Evolutionary conservation across 306 rosid species (phyloP).

Genomic region (Prunus dulcis): DNA sequence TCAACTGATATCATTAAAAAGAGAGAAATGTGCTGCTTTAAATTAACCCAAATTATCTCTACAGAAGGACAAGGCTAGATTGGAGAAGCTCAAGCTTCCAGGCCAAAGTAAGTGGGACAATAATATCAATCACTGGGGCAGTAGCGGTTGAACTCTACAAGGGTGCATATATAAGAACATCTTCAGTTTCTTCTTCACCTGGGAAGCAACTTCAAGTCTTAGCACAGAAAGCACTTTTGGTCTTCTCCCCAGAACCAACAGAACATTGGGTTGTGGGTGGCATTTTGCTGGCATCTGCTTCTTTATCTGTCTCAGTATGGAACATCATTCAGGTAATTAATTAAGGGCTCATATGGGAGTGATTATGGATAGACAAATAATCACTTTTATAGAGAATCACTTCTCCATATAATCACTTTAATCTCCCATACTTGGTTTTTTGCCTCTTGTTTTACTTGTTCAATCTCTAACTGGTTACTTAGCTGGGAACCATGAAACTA

Average conservation of each 20-base stretch:
- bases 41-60: background rate
- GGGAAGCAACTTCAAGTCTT: slow-evolving; percentile 23
- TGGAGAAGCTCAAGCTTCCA: slow-evolving; percentile 40
- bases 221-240: slow-evolving; percentile 27
- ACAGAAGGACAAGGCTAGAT: slow-evolving; percentile 41
- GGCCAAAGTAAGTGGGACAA: slow-evolving; percentile 49
- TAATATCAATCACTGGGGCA: slow-evolving; percentile 66
- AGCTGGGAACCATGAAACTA: slow-evolving; percentile 40
- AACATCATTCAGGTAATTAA: slow-evolving; percentile 48
- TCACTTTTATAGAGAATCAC: too few species aligned
- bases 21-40: background rate
- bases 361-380: too few species aligned
- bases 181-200: slow-evolving; percentile 30
- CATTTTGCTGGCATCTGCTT: slow-evolving; percentile 51
- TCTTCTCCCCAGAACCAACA: slow-evolving; percentile 50
- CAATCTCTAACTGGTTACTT: background rate
- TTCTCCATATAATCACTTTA: too few species aligned
- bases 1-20: too few species aligned
- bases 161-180: slow-evolving; percentile 52
- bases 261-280: slow-evolving; percentile 83
- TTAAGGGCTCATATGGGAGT: too few species aligned
- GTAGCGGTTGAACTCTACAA: slow-evolving; percentile 41
- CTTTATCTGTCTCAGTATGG: slow-evolving; percentile 55
- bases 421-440: background rate
- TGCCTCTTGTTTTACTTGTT: background rate